Evolutionary conservation across 2,329 filamentous ascomycete species (phyloP).

Genomic region (Coniochaeta sp.): DNA sequence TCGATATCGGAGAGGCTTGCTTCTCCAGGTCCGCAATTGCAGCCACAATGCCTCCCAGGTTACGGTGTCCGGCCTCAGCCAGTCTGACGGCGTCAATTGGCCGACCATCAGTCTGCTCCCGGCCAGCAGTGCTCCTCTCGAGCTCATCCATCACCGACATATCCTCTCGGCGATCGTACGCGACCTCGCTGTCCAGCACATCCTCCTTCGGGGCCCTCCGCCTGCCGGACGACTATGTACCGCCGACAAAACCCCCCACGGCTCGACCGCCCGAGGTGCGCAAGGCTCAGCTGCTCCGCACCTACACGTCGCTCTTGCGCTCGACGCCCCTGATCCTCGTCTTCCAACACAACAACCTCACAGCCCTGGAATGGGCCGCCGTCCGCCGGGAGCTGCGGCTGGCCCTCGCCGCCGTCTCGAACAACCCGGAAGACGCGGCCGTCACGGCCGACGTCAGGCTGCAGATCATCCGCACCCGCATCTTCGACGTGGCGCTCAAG

Average conservation of each 20-base stretch:
- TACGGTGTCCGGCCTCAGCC: conserved; percentile 16
- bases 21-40: neutral
- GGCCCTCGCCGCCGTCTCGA: conserved; percentile 34
- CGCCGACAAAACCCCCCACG: conserved; percentile 75
- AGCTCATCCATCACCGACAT: neutral
- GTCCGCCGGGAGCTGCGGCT: conserved; percentile 61
- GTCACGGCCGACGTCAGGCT: conserved; percentile 53
- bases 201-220: conserved; percentile 13
- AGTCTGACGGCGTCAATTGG: conserved; percentile 7
- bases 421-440: conserved; percentile 17
- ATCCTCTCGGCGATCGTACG: conserved; percentile 16
- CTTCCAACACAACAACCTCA: conserved; percentile 66
- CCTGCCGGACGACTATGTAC: conserved; percentile 42
- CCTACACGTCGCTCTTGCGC: conserved; percentile 82
- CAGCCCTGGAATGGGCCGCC: conserved; percentile 65
- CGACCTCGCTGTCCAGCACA: conserved; percentile 10
- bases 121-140: neutral
- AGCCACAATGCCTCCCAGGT: conserved; percentile 17
- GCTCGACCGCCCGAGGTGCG: conserved; percentile 80
- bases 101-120: neutral
- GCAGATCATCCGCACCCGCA: conserved; percentile 80
- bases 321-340: conserved; percentile 79
- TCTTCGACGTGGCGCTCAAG: conserved; percentile 78
- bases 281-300: conserved; percentile 80
- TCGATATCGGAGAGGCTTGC: neutral